A percentile compares a stretch with the other conserved stretches of the same genome.
These are phyloP conservation scores for Talaromyces ruber DNA, from an alignment of 495 filamentous ascomycete species.

Conservation along the genomic window DNA sequence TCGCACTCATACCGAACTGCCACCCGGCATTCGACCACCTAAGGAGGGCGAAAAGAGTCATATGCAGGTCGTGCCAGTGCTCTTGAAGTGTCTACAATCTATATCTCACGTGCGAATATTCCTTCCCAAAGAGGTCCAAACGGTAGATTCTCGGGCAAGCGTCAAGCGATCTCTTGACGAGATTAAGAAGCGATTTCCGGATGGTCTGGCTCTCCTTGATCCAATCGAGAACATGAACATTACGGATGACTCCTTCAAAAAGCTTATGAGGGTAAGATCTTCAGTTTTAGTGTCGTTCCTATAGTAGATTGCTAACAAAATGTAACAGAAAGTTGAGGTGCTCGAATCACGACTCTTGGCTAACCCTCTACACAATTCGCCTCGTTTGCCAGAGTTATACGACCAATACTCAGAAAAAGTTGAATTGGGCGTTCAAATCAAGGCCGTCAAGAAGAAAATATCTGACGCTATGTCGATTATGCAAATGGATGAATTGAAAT, in stretches of 20 bases:
- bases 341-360: slow-evolving; percentile 83
- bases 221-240: slow-evolving; percentile 95
- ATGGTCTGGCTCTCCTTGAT: slow-evolving; percentile 80
- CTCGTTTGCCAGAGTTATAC: slow-evolving; percentile 71
- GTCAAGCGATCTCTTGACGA: slow-evolving; percentile 65
- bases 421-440: slow-evolving; percentile 66
- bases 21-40: slow-evolving; percentile 54
- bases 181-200: slow-evolving; percentile 77
- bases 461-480: slow-evolving; percentile 71
- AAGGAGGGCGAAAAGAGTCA: slow-evolving; percentile 55
- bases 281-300: background rate
- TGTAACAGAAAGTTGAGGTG: slow-evolving; percentile 77
- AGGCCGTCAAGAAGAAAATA: slow-evolving; percentile 79
- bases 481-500: slow-evolving; percentile 93
- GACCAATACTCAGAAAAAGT: slow-evolving; percentile 77
- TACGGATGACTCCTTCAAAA: slow-evolving; percentile 85
- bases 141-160: slow-evolving; percentile 49
- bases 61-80: slow-evolving; percentile 79
- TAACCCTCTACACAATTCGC: slow-evolving; percentile 85
- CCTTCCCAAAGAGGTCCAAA: slow-evolving; percentile 64
- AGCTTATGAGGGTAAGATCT: slow-evolving; percentile 61
- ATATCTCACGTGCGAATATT: slow-evolving; percentile 73
- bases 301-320: slow-evolving; percentile 5
- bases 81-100: slow-evolving; percentile 72
- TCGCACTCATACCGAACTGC: slow-evolving; percentile 51